phyloP scores from a whole-genome alignment of 2,329 filamentous ascomycete genomes.

The Amauroascus verrucosus region DNA sequence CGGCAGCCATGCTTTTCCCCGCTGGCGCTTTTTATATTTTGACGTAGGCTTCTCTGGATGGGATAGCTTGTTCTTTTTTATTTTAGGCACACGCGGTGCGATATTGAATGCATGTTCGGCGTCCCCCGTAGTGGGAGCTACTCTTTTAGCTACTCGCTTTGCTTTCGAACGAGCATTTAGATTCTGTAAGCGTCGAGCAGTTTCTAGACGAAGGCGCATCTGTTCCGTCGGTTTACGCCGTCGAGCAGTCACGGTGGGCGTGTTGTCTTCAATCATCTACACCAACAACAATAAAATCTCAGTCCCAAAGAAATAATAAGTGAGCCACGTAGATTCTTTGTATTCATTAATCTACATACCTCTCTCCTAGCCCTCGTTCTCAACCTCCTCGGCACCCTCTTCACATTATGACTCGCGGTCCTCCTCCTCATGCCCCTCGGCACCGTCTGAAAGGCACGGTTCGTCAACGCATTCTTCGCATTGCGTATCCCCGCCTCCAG shows the following conservation, averaged over 20 bases:
- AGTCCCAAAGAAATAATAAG: neutral
- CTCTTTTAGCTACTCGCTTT: conserved; percentile 36
- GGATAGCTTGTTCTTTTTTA: conserved; percentile 60
- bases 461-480: conserved; percentile 54
- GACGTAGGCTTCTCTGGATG: conserved; percentile 51
- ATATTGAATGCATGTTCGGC: conserved; percentile 23
- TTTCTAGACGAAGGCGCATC: conserved; percentile 56
- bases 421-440: conserved; percentile 73
- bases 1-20: conserved; percentile 84
- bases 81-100: conserved; percentile 47
- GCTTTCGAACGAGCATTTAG: conserved; percentile 42
- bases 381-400: conserved; percentile 71
- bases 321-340: neutral
- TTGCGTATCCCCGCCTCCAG: conserved; percentile 71
- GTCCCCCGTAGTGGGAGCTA: conserved; percentile 15
- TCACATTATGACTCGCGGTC: conserved; percentile 91
- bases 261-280: conserved; percentile 84
- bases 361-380: conserved; percentile 57
- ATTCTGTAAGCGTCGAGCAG: conserved; percentile 58
- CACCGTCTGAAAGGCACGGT: conserved; percentile 81
- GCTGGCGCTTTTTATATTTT: conserved; percentile 75
- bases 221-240: conserved; percentile 38
- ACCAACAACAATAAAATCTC: conserved; percentile 5
- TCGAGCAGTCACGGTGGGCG: conserved; percentile 60
- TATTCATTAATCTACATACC: conserved; percentile 26